Conservation (phyloP, 768 basidiomycete genomes). For the Amanita exitialis region DNA sequence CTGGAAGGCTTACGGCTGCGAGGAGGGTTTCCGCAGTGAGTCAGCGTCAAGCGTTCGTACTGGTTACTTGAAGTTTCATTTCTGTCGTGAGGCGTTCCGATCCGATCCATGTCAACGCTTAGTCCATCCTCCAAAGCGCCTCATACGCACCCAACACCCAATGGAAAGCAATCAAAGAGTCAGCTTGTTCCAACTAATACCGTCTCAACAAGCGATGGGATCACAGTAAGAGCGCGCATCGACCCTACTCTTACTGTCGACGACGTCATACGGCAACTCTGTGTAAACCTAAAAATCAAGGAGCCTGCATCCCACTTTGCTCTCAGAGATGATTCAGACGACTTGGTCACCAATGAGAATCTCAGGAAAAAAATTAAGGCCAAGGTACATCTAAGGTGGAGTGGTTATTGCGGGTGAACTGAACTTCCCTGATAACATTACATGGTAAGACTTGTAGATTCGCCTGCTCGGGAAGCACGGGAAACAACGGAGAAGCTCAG, state of each 20-base stretch:
- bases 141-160: neutral
- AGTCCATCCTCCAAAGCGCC: neutral
- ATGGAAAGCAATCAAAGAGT: conserved; percentile 12
- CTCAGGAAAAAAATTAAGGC: conserved; percentile 71
- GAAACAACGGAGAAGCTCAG: conserved; percentile 66
- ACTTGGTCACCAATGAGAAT: conserved; percentile 83
- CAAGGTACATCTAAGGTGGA: conserved; percentile 72
- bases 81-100: neutral
- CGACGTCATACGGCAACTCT: conserved; percentile 78
- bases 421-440: neutral
- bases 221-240: conserved; percentile 73
- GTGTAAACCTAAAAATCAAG: conserved; percentile 69
- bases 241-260: conserved; percentile 77
- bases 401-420: conserved; percentile 1
- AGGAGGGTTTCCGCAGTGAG: too few species aligned
- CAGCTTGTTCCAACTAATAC: conserved; percentile 73
- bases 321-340: conserved; percentile 73
- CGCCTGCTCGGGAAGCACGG: conserved; percentile 70
- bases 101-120: conserved; percentile 1
- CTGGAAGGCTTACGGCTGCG: too few species aligned
- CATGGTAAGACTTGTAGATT: conserved; percentile 56
- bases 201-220: conserved; percentile 67
- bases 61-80: too few species aligned
- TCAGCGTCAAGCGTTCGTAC: too few species aligned
- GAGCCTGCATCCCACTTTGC: conserved; percentile 67